Base-by-base conservation (phyloP, 148 eudicot genomes). In the Rhododendron williamsianum region DNA sequence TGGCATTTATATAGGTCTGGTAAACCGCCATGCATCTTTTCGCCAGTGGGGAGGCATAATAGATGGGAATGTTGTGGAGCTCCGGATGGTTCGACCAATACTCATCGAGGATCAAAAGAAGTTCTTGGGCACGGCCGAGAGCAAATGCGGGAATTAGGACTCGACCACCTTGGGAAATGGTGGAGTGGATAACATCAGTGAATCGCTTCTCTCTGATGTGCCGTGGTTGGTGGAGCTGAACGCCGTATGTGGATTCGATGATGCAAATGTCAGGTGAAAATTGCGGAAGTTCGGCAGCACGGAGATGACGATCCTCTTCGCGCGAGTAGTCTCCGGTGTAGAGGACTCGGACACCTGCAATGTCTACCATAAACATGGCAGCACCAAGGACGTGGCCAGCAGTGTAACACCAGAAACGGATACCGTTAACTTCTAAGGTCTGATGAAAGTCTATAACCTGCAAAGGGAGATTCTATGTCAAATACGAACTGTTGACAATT, bases 321-420 rank as follows among this genome's bases (percentile, higher is more conserved):
- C 99, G 98, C 6, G 99, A 96, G 89, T 95, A 96, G 82, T 96
- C 99, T 74, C 99, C 99, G 16, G 99, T 96, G 83, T 96, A 96
- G 80, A 96, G 94, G 74, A 96, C 94, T 52, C 99, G 88, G 63
- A 95, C 98, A 79, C 99, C 98, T 21, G 98, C 99, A 83, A 96
- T 96, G 86, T 96, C 99, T 35, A 96, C 99, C 99, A 96, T 96
- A 86, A 96, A 96, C 99, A 96, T 96, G 86, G 99, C 99, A 48
- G 99, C 99, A 86, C 99, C 99, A 82, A 96, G 99, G 80, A 96
- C 99, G 73, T 96, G 99, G 33, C 99, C 99, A 65, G 99, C 99
- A 38, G 99, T 96, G 83, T 96, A 96, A 77, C 98, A 95, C 98
- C 99, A 96, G 90, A 96, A 96, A 45, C 99, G 98, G 76, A 96